Conservation (phyloP, 2,329 filamentous ascomycete species). For the Parastagonospora nodorum region DNA sequence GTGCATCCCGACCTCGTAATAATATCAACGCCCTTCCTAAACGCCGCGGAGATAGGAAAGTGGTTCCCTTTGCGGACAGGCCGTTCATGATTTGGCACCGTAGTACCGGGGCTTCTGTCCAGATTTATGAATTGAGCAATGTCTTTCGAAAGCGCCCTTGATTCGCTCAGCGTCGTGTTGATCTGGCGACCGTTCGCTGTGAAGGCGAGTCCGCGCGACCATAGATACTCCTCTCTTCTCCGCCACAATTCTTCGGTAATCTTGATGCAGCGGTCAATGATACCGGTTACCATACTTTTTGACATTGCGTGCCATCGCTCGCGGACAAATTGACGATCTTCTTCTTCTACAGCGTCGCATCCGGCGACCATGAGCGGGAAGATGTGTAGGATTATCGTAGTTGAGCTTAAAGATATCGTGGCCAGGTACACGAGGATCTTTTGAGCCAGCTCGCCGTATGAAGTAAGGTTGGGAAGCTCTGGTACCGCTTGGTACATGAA, state of each 20-base stretch:
- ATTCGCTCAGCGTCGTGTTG: conserved; percentile 2
- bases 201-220: conserved; percentile 26
- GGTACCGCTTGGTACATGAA: conserved; percentile 70
- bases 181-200: conserved; percentile 7
- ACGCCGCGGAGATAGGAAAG: conserved; percentile 43
- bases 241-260: conserved; percentile 69
- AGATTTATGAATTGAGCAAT: conserved; percentile 12
- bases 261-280: conserved; percentile 66
- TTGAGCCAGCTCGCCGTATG: conserved; percentile 61
- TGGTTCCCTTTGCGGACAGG: conserved; percentile 11
- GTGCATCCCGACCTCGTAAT: conserved; percentile 55
- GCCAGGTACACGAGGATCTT: conserved; percentile 65
- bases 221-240: conserved; percentile 61
- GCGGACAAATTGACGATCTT: conserved; percentile 67
- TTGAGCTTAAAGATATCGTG: conserved; percentile 64
- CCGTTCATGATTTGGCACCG: not conserved
- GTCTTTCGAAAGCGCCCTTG: conserved; percentile 6
- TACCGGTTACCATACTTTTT: conserved; percentile 66
- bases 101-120: conserved; percentile 10
- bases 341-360: conserved; percentile 63
- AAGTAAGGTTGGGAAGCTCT: conserved; percentile 64
- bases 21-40: conserved; percentile 33
- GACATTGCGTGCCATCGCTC: conserved; percentile 66
- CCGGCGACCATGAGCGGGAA: conserved; percentile 70
- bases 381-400: conserved; percentile 70